These are phyloP conservation scores for Tylopilus cervinicoccineus DNA, from an alignment of 768 basidiomycete genomes.

Conservation along the genomic window DNA sequence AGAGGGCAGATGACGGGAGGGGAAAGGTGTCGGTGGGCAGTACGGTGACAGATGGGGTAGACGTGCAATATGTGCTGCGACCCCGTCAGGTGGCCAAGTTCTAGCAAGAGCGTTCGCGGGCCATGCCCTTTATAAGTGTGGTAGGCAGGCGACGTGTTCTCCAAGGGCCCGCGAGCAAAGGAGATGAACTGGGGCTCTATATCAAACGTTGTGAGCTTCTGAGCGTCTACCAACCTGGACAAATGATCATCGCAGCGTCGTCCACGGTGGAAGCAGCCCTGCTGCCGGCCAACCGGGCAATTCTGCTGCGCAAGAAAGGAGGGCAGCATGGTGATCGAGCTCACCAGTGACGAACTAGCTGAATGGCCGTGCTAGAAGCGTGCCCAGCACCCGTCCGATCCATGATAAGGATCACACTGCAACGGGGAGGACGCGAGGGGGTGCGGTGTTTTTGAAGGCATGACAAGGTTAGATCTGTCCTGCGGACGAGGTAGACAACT, in stretches of 20 bases:
- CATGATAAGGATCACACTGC: background rate
- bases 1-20: background rate
- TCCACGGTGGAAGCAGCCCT: background rate
- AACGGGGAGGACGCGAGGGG: constrained; percentile 13
- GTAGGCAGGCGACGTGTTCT: background rate
- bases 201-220: constrained; percentile 13
- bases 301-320: background rate
- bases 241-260: background rate
- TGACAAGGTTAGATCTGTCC: background rate
- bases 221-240: constrained; percentile 6
- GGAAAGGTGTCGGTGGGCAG: background rate
- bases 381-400: background rate
- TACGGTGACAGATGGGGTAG: background rate
- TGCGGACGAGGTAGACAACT: background rate
- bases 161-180: constrained; percentile 10
- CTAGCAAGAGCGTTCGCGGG: background rate
- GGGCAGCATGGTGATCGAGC: background rate
- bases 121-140: constrained; percentile 11
- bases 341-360: background rate
- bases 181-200: constrained; percentile 1
- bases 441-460: background rate
- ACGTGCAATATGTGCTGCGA: background rate
- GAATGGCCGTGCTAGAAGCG: background rate
- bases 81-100: background rate
- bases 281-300: background rate